phyloP scores from a whole-genome alignment of 169 alveolate species.

The Cryptosporidium felis region DNA sequence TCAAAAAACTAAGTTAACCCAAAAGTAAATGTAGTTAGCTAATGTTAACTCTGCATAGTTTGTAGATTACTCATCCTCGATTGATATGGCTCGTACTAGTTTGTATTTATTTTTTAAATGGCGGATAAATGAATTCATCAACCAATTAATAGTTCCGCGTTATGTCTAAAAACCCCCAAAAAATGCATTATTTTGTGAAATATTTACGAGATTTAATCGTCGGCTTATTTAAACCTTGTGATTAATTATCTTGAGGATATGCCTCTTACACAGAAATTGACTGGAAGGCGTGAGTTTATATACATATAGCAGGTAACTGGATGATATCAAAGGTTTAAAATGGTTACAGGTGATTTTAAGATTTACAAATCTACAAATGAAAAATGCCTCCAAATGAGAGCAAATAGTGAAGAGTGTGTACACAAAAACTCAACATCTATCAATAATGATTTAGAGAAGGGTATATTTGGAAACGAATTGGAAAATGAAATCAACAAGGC shows the following conservation, averaged over 20 bases:
- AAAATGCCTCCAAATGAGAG: no score
- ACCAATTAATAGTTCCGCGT: conserved; percentile 69
- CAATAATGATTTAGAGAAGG: neutral
- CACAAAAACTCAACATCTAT: no score
- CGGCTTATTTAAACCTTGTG: neutral
- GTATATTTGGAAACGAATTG: neutral
- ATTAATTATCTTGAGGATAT: neutral
- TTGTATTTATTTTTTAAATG: no score
- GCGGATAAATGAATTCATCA: conserved; percentile 20
- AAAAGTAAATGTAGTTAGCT: no score
- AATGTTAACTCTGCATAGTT: no score
- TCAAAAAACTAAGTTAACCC: no score
- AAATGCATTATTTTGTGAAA: conserved; percentile 13
- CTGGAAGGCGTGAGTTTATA: neutral
- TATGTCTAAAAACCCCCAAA: conserved; percentile 68
- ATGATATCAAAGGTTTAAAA: neutral
- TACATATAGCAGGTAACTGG: neutral
- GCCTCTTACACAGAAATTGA: neutral
- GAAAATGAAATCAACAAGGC: neutral
- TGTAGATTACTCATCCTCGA: no score
- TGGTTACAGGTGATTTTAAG: neutral
- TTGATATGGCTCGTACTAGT: no score
- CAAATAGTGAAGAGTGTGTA: no score
- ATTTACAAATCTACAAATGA: neutral
- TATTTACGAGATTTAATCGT: neutral